Conservation (phyloP, 2,329 filamentous ascomycete genomes). For the Thelonectria blattea region DNA sequence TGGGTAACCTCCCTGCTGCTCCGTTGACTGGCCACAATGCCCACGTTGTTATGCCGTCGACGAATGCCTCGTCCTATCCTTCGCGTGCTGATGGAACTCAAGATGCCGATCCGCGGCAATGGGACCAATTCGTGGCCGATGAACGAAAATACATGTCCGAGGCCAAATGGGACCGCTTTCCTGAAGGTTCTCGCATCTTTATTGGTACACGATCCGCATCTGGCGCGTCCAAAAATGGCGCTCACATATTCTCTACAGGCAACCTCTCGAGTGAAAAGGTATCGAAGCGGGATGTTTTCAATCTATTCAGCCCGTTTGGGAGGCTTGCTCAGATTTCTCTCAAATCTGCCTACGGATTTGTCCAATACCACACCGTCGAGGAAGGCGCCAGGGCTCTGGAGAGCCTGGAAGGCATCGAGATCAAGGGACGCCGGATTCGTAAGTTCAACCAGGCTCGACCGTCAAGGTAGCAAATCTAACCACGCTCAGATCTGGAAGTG, state of each 20-base stretch:
- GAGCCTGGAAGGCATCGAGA: conserved; percentile 77
- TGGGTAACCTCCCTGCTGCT: conserved; percentile 41
- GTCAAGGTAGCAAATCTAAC: conserved; percentile 4
- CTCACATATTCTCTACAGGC: conserved; percentile 57
- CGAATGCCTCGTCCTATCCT: conserved; percentile 43
- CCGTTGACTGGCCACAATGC: conserved; percentile 40
- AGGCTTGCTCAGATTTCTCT: conserved; percentile 92
- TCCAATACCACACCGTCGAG: conserved; percentile 82
- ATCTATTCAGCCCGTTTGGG: conserved; percentile 85
- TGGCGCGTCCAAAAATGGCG: conserved; percentile 36
- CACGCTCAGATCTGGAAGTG: conserved; percentile 76
- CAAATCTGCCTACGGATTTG: conserved; percentile 96
- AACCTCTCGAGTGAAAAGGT: conserved; percentile 94
- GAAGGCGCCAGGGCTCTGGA: conserved; percentile 79
- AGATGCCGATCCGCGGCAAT: conserved; percentile 64
- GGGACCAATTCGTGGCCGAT: conserved; percentile 74
- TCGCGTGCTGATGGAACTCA: conserved; percentile 41
- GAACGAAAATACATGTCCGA: conserved; percentile 79
- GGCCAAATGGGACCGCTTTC: conserved; percentile 82
- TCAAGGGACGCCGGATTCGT: conserved; percentile 94
- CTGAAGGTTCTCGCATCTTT: conserved; percentile 77
- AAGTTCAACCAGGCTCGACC: conserved; percentile 49
- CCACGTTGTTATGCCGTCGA: conserved; percentile 36
- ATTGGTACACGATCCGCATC: conserved; percentile 65
- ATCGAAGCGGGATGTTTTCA: conserved; percentile 91